Evolutionary conservation across 2,329 filamentous ascomycete genomes (phyloP).

Genomic region (Fusarium tjaetaba): DNA sequence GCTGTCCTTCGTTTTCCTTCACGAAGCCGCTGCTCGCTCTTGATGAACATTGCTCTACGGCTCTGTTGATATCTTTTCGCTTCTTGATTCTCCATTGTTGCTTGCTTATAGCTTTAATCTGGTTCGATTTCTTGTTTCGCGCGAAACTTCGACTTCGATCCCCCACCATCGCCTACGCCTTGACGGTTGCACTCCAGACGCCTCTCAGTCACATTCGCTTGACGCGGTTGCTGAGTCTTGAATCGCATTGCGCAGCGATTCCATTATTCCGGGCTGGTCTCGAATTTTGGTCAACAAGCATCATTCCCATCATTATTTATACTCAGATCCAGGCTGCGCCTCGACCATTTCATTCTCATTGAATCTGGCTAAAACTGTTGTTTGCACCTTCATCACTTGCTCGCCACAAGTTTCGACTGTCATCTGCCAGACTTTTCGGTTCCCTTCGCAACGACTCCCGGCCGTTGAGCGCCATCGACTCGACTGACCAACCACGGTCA

Average conservation of each 20-base stretch:
- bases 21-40: slow-evolving; percentile 40
- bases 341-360: slow-evolving; percentile 37
- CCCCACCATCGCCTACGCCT: slow-evolving; percentile 48
- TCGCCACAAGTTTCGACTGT: slow-evolving; percentile 7
- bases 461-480: slow-evolving; percentile 31
- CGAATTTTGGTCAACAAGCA: slow-evolving; percentile 49
- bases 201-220: slow-evolving; percentile 54
- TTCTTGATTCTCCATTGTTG: slow-evolving; percentile 50
- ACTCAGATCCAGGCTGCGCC: slow-evolving; percentile 49
- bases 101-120: slow-evolving; percentile 58
- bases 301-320: slow-evolving; percentile 40
- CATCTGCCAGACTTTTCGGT: slow-evolving; percentile 27
- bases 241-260: slow-evolving; percentile 45
- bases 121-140: slow-evolving; percentile 44
- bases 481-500: slow-evolving; percentile 42
- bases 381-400: slow-evolving; percentile 7
- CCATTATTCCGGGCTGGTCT: slow-evolving; percentile 59
- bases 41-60: slow-evolving; percentile 42
- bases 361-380: slow-evolving; percentile 11
- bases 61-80: slow-evolving; percentile 45
- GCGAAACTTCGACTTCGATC: slow-evolving; percentile 46
- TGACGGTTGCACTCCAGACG: slow-evolving; percentile 52
- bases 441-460: slow-evolving; percentile 17
- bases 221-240: slow-evolving; percentile 55
- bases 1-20: slow-evolving; percentile 44